phyloP scores from a whole-genome alignment of 805 yeast genomes.

The Ogataea kodamae region DNA sequence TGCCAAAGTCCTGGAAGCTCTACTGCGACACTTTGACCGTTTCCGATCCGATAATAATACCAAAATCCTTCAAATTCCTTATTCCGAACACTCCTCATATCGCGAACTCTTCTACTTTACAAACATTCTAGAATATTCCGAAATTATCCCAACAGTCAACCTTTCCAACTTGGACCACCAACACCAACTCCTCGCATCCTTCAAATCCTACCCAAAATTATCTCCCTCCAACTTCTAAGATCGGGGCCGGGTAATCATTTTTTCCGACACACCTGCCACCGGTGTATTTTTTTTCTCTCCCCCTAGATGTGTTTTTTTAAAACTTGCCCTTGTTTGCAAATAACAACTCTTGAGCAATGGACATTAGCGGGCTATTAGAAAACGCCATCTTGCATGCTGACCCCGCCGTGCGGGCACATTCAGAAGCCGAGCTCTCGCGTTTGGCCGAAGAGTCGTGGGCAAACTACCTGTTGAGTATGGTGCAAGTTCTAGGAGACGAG shows the following conservation, averaged over 20 bases:
- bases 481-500: slow-evolving; percentile 67
- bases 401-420: slow-evolving; percentile 63
- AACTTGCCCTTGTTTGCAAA: slow-evolving; percentile 10
- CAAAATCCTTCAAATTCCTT: slow-evolving; percentile 47
- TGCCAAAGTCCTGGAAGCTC: slow-evolving; percentile 12
- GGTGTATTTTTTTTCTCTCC: too few relatives aligned
- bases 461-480: slow-evolving; percentile 65
- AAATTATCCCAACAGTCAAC: slow-evolving; percentile 80
- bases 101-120: slow-evolving; percentile 72
- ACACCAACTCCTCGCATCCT: slow-evolving; percentile 10
- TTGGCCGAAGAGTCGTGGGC: slow-evolving; percentile 75
- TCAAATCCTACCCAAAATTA: slow-evolving; percentile 14
- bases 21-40: slow-evolving; percentile 20
- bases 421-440: slow-evolving; percentile 71
- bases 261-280: slow-evolving; percentile 2
- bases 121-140: slow-evolving; percentile 43
- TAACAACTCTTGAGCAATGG: slow-evolving; percentile 36
- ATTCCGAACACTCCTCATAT: slow-evolving; percentile 91
- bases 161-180: slow-evolving; percentile 21
- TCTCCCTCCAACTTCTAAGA: slow-evolving; percentile 15
- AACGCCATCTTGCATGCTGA: slow-evolving; percentile 72
- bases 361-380: slow-evolving; percentile 70
- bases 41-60: slow-evolving; percentile 16
- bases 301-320: too few relatives aligned
- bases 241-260: slow-evolving; percentile 8